Evolutionary conservation across 2,329 filamentous ascomycete genomes (phyloP).

Genomic region (Venturia asperata): DNA sequence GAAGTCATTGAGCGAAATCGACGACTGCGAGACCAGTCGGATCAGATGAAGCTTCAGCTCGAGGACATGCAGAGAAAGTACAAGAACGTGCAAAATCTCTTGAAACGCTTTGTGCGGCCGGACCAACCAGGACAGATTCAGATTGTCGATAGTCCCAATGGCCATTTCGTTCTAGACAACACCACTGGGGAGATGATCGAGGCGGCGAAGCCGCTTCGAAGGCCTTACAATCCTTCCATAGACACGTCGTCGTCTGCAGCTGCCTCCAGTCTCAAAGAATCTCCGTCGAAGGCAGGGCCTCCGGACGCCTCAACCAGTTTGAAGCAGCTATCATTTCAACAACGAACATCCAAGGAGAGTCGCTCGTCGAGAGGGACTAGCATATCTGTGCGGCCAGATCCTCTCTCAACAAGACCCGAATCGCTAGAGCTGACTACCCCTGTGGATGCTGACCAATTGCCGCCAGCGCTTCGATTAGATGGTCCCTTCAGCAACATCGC

Average conservation of each 20-base stretch:
- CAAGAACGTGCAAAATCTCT: slow-evolving; percentile 17
- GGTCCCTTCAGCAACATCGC: background rate
- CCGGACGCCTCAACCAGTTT: slow-evolving; percentile 7
- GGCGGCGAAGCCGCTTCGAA: slow-evolving; percentile 9
- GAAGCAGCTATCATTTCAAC: slow-evolving; percentile 12
- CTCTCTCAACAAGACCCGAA: slow-evolving; percentile 8
- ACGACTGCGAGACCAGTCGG: slow-evolving; percentile 15
- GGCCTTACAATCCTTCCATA: background rate
- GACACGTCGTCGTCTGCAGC: slow-evolving; percentile 3
- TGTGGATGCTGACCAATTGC: slow-evolving; percentile 9
- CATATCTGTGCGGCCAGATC: slow-evolving; percentile 14
- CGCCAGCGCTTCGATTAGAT: slow-evolving; percentile 17
- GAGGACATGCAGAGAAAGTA: slow-evolving; percentile 18
- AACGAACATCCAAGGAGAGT: slow-evolving; percentile 10
- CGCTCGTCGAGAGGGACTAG: slow-evolving; percentile 3
- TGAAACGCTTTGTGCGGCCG: slow-evolving; percentile 16
- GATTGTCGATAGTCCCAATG: slow-evolving; percentile 20
- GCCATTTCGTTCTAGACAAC: slow-evolving; percentile 19
- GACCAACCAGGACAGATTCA: slow-evolving; percentile 18
- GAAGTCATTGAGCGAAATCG: slow-evolving; percentile 18
- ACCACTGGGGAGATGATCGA: slow-evolving; percentile 18
- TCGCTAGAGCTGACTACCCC: slow-evolving; percentile 18
- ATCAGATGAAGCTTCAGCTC: slow-evolving; percentile 18
- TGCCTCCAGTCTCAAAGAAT: background rate
- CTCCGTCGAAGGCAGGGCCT: background rate